Base-by-base conservation (phyloP, 805 yeast species). In the Starmerella floris region DNA sequence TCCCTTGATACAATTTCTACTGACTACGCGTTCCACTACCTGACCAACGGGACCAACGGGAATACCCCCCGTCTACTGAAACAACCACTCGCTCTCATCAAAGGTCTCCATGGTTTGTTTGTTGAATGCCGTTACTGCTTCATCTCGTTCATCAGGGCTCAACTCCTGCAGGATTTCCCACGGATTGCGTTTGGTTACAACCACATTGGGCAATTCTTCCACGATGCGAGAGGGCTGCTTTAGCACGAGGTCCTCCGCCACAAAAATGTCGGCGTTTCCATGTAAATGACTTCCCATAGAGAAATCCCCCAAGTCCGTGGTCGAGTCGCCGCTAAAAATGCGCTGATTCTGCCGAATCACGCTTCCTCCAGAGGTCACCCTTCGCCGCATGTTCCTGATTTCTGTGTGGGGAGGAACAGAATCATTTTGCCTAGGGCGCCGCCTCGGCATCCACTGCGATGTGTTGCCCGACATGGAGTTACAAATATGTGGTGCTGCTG, bases 291-390 rank as follows among this genome's bases (percentile, higher is more conserved):
- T 17, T 4, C 20, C 28, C 26, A 30, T 3, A 16, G 35, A 30
- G 30, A 23, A 9, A 6, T 37, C 38, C 17, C 31, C 42, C 8
- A 23, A n/a, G n/a, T 36, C 35, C 23, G 40, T 16, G 10, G 42
- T 32, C 5, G 33, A 39, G 39, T 42, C 45, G 19, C 42, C 46
- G 23, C 40, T 43, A 15, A 39, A 11, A 5, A n/a, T 28, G 22
- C 42, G 39, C 23, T 30, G 39, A 20, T 32, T 25, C 6, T 27
- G 23, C 9, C 43, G 38, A 9, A 45, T 21, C 5, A 45, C 26
- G 35, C 49, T 45, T 19, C 49, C 49, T 6, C 40, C 41, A 2
- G 49, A 45, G 15, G 49, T 42, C 15, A 45, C 46, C 3, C 48
- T 25, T 6, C 37, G 33, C 10, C 43, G 4, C 5, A 25, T 5